Evolutionary conservation across 192 early-diverging fungal species (phyloP).

Genomic region (Coemansia reversa): DNA sequence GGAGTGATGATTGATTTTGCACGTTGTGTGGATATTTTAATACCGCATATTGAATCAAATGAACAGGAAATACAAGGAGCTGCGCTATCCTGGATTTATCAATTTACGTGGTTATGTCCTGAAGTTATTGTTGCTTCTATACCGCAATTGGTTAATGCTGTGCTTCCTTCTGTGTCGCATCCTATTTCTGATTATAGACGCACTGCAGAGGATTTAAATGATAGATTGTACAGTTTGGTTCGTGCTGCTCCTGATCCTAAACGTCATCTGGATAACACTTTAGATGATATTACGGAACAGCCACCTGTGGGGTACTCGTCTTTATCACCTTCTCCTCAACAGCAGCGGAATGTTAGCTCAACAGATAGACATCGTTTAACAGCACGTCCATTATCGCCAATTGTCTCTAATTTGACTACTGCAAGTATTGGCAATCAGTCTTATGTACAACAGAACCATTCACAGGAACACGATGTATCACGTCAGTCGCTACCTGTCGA

Average conservation of each 20-base stretch:
- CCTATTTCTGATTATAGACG: conserved; percentile 62
- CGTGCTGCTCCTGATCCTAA: conserved; percentile 55
- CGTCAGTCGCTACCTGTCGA: too few relatives aligned
- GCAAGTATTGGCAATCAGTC: too few relatives aligned
- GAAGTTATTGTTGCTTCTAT: conserved; percentile 81
- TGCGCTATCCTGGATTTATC: conserved; percentile 88
- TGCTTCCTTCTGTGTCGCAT: conserved; percentile 87
- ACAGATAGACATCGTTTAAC: too few relatives aligned
- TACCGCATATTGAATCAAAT: conserved; percentile 67
- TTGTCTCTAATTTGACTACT: neutral
- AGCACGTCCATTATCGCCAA: conserved; percentile 10
- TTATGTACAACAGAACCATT: too few relatives aligned
- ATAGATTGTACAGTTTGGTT: conserved; percentile 75
- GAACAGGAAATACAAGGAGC: conserved; percentile 92
- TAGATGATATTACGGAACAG: neutral
- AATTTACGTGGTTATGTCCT: conserved; percentile 81
- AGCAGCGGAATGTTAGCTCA: too few relatives aligned
- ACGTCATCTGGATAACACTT: neutral
- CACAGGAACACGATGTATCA: too few relatives aligned
- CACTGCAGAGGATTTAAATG: conserved; percentile 82
- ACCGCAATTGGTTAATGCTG: conserved; percentile 75
- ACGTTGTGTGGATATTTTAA: conserved; percentile 78
- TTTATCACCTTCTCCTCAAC: too few relatives aligned
- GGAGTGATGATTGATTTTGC: conserved; percentile 69
- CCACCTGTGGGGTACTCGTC: neutral